Evolutionary conservation across 306 rosid species (phyloP).

Genomic region (Inga laurina): DNA sequence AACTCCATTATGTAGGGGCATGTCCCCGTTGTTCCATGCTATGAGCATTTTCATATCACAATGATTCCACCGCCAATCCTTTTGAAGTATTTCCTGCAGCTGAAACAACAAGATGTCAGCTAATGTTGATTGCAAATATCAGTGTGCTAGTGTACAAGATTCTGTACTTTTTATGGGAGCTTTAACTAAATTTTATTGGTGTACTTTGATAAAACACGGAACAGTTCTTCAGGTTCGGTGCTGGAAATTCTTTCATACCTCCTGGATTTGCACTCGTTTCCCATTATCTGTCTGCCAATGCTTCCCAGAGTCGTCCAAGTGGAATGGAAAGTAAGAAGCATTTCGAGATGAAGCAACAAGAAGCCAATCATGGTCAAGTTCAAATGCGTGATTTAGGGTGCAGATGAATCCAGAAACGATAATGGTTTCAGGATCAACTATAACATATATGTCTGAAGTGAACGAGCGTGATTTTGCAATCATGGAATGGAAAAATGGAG

Average conservation of each 20-base stretch:
- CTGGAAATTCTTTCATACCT: slow-evolving; percentile 58
- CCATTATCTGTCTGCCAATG: slow-evolving; percentile 50
- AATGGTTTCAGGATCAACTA: slow-evolving; percentile 70
- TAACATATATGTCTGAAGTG: slow-evolving; percentile 61
- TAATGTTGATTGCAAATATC: slow-evolving; percentile 23
- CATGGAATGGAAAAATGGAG: slow-evolving; percentile 94
- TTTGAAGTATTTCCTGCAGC: slow-evolving; percentile 61
- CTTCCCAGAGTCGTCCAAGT: slow-evolving; percentile 57
- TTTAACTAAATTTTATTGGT: background rate
- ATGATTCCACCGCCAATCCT: slow-evolving; percentile 49
- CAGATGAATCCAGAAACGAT: slow-evolving; percentile 70
- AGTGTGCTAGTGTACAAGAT: background rate
- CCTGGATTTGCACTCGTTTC: slow-evolving; percentile 39
- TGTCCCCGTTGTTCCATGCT: slow-evolving; percentile 79
- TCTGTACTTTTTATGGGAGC: slow-evolving; percentile 5
- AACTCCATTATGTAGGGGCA: slow-evolving; percentile 76
- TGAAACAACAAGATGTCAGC: slow-evolving; percentile 38
- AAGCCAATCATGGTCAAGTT: slow-evolving; percentile 79
- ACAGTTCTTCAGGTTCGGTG: slow-evolving; percentile 19
- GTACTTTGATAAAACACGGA: background rate
- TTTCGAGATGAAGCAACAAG: slow-evolving; percentile 73
- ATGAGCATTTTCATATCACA: slow-evolving; percentile 61
- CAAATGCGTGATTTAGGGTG: slow-evolving; percentile 57
- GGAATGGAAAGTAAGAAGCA: slow-evolving; percentile 58
- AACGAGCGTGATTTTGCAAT: slow-evolving; percentile 59